A percentile compares a stretch with the other conserved stretches of the same genome.
Conservation (phyloP, 176 grass and related monocot species). For the Hordeum marinum region DNA sequence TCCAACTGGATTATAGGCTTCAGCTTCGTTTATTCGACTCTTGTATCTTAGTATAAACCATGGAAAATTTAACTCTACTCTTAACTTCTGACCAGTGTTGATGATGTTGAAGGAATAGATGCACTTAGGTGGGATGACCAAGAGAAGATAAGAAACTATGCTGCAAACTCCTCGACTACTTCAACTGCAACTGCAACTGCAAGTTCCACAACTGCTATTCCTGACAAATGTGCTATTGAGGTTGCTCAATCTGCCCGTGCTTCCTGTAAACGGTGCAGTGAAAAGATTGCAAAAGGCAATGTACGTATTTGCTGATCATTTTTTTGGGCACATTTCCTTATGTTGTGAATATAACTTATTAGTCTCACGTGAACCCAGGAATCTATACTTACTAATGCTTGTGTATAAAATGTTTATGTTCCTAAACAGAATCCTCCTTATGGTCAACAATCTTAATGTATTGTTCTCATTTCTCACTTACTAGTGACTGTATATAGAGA, state of each 20-base stretch:
- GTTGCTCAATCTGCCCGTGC: slow-evolving; percentile 77
- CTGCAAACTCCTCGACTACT: slow-evolving; percentile 36
- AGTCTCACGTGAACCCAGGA: not conserved
- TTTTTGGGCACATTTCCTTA: slow-evolving; percentile 9
- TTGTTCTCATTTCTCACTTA: slow-evolving; percentile 5
- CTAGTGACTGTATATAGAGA: not conserved
- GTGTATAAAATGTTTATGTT: not conserved
- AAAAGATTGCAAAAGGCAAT: slow-evolving; percentile 84
- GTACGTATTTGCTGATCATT: slow-evolving; percentile 53
- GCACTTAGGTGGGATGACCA: slow-evolving; percentile 93
- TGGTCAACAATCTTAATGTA: not conserved
- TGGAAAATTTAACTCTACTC: not conserved
- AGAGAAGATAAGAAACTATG: slow-evolving; percentile 75
- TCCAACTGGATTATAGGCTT: not conserved
- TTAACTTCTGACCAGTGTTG: slow-evolving; percentile 43
- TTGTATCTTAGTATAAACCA: not conserved
- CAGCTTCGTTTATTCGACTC: not conserved
- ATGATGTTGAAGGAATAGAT: slow-evolving; percentile 93
- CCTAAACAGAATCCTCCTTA: not conserved
- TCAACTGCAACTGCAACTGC: not conserved
- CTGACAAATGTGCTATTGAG: slow-evolving; percentile 69
- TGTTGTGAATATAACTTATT: not conserved
- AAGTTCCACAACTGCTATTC: slow-evolving; percentile 33
- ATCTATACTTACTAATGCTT: not conserved
- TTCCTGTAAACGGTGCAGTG: slow-evolving; percentile 68